Conservation (phyloP, 208 protist genomes). For the Acanthamoeba healyi region DNA sequence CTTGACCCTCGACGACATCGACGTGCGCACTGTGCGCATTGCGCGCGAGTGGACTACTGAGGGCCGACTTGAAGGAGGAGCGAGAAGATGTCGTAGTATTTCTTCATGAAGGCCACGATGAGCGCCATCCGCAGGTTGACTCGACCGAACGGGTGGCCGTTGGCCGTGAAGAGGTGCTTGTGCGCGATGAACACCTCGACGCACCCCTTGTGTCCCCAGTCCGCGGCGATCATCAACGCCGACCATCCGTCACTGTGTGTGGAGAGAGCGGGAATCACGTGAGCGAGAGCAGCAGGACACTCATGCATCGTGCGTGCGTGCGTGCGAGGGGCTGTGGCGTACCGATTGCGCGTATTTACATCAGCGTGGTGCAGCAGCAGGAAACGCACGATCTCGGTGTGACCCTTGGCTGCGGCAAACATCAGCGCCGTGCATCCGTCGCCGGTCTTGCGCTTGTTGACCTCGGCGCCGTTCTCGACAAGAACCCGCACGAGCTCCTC, state of each 20-base stretch:
- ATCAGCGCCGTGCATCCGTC: slow-evolving; percentile 50
- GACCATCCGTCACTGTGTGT: slow-evolving; percentile 41
- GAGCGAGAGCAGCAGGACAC: background rate
- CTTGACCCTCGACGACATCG: too few relatives aligned
- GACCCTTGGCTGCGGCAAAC: slow-evolving; percentile 49
- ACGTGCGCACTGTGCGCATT: too few relatives aligned
- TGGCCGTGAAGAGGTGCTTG: slow-evolving; percentile 58
- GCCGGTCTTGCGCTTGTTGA: slow-evolving; percentile 45
- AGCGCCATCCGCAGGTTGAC: slow-evolving; percentile 57
- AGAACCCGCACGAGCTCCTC: slow-evolving; percentile 35
- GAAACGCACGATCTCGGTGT: slow-evolving; percentile 59
- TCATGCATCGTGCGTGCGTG: too few relatives aligned
- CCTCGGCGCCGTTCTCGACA: slow-evolving; percentile 52
- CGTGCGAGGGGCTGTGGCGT: background rate
- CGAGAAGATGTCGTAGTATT: slow-evolving; percentile 65
- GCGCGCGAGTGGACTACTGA: too few relatives aligned
- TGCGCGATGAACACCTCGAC: slow-evolving; percentile 46
- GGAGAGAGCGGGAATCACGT: background rate
- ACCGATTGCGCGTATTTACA: slow-evolving; percentile 59
- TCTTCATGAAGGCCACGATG: slow-evolving; percentile 65
- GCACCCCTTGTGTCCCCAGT: slow-evolving; percentile 21
- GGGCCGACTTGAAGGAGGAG: slow-evolving; percentile 18
- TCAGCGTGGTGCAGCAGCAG: slow-evolving; percentile 48
- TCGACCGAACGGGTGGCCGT: background rate
- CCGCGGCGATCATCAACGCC: slow-evolving; percentile 40